Evolutionary conservation across 139 green algal species (phyloP), one percentile per base, ranked within the genome.

Genomic region (Chlorella sp.): DNA sequence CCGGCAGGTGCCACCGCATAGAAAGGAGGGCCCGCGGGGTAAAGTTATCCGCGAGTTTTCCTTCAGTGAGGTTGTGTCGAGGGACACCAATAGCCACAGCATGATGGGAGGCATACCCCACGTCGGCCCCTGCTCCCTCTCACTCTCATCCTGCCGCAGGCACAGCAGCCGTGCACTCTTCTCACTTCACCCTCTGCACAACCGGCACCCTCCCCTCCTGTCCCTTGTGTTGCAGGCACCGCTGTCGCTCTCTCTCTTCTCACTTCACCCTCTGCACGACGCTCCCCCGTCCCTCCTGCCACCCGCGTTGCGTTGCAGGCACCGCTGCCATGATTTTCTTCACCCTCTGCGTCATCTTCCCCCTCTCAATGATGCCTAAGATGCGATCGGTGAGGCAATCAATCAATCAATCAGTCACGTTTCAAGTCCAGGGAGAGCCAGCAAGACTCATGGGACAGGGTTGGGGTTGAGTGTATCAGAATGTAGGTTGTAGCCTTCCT

Each of bases 271-370:
- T 4, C 73, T 80, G 73, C 3, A 30, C 73, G 4, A 80, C 9
- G n/a, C 32, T 19, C 77, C 61, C 34, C 34, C 5, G 7, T 83
- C 19, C 36, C 36, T 61, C 53, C 36, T 57, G 9, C 48, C 48
- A 57, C 36, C 53, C 36, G 21, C 77, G 7, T 0, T 86, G 21
- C 77, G 7, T 0, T 86, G 80, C 81, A 86, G 83, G 86, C 76
- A 85, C 61, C 2, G 77, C 77, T 0, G 53, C 75, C 60, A 79
- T 90, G 86, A 11, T 90, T 1, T 90, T 90, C 77, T 90, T 85
- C 86, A 90, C 86, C 12, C 86, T 90, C 36, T 19, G 3, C 34
- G n/a, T 90, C 77, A 90, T 90, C 77, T 86, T 85, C 53, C 86
- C 86, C 36, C 86, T 90, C 15, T 90, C 42, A 60, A 85, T 81